Evolutionary conservation across 345 rosid genomes (phyloP).

Genomic region (Ceriops tagal): DNA sequence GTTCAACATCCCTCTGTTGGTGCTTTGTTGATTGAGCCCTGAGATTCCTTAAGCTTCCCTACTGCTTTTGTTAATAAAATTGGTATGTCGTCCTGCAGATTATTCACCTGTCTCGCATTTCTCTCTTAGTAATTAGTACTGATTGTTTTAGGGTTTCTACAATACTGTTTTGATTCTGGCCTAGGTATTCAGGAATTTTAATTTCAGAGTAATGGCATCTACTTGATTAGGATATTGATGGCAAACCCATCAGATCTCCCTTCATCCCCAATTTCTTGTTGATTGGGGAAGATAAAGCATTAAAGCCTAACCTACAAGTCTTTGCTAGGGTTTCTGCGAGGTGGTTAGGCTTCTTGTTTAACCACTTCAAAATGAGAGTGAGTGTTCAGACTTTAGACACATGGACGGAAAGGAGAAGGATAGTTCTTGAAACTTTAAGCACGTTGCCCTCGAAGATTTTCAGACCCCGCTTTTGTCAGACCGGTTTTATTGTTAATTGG

Average conservation of each 20-base stretch:
- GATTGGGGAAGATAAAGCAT: too few relatives aligned
- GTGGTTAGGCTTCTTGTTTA: neutral
- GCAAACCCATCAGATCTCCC: too few relatives aligned
- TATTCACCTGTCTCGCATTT: neutral
- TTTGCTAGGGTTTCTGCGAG: slow-evolving; percentile 14
- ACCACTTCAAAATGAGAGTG: too few relatives aligned
- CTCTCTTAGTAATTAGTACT: neutral
- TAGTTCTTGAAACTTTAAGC: neutral
- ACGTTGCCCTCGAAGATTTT: too few relatives aligned
- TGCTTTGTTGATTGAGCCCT: slow-evolving; percentile 37
- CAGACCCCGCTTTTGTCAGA: too few relatives aligned
- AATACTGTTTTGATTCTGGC: neutral
- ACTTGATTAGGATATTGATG: neutral
- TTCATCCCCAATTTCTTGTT: too few relatives aligned
- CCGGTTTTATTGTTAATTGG: too few relatives aligned
- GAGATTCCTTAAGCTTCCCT: slow-evolving; percentile 15
- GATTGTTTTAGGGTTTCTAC: slow-evolving; percentile 16
- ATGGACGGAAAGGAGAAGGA: neutral
- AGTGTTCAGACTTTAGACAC: too few relatives aligned
- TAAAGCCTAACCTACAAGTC: too few relatives aligned
- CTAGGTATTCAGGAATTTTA: neutral
- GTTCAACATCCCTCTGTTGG: slow-evolving; percentile 24
- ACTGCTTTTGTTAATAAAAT: slow-evolving; percentile 14
- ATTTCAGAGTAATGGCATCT: neutral
- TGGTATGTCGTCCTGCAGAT: slow-evolving; percentile 8